A percentile compares a stretch with the other conserved stretches of the same genome.
Conservation (phyloP, 805 yeast species). For the Yarrowia osloensis region DNA sequence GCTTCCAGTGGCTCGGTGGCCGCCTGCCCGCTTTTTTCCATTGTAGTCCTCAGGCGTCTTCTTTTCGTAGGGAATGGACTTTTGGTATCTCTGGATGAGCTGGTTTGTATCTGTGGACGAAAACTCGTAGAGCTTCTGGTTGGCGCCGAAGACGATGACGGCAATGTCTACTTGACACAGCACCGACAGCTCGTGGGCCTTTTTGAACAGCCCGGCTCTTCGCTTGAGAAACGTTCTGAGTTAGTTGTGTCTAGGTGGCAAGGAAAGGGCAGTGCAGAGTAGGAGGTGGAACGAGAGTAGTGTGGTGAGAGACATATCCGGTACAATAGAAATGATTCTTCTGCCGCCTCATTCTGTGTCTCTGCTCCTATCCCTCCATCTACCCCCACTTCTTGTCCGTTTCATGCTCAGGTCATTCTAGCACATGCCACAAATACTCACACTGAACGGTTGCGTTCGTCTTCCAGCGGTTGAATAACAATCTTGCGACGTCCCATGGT, state of each 20-base stretch:
- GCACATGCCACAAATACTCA: no score
- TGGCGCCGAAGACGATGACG: slow-evolving; percentile 80
- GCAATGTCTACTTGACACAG: slow-evolving; percentile 92
- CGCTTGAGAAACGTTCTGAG: slow-evolving; percentile 79
- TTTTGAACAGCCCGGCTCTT: slow-evolving; percentile 84
- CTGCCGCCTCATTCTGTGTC: no score
- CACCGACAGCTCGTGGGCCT: slow-evolving; percentile 83
- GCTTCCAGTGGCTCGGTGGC: slow-evolving; percentile 17
- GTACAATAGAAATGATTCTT: no score
- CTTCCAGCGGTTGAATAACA: slow-evolving; percentile 85
- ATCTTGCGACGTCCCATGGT: slow-evolving; percentile 96
- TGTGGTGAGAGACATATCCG: no score
- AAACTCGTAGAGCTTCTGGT: slow-evolving; percentile 77
- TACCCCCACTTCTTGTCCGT: no score
- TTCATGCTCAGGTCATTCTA: no score
- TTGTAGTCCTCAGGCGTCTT: slow-evolving; percentile 27
- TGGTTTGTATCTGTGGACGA: slow-evolving; percentile 66
- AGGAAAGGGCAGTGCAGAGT: neutral
- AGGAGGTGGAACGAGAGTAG: neutral
- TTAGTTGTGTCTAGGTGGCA: slow-evolving; percentile 34
- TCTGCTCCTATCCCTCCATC: neutral
- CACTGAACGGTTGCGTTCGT: slow-evolving; percentile 71
- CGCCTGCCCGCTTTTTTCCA: neutral
- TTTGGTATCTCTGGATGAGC: slow-evolving; percentile 40
- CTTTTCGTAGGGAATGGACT: slow-evolving; percentile 27